Conservation (phyloP, 352 stramenopile genomes). For the Globisporangium recalcitrans region DNA sequence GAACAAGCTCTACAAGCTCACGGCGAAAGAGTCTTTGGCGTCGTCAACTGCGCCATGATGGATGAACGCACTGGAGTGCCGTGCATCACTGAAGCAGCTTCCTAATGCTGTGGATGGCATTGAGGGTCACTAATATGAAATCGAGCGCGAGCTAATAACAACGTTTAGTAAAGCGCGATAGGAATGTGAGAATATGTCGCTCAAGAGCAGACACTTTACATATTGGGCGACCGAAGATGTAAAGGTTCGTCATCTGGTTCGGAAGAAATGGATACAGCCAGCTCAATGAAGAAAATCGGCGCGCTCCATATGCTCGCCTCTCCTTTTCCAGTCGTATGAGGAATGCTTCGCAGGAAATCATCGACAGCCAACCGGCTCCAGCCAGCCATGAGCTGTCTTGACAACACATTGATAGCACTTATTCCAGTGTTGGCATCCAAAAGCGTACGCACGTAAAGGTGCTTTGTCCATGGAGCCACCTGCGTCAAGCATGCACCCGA, state of each 20-base stretch:
- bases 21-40: not conserved
- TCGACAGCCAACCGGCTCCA: not conserved
- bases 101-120: not conserved
- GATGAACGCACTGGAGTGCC: not conserved
- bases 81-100: not conserved
- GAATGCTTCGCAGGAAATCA: not conserved
- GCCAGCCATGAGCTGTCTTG: not conserved
- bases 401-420: not conserved
- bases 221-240: not conserved
- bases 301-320: not conserved
- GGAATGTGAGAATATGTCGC: too few species aligned
- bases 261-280: constrained; percentile 1
- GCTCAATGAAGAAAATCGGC: not conserved
- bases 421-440: not conserved
- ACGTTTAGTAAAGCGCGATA: not conserved
- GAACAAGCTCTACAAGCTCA: constrained; percentile 35
- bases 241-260: not conserved
- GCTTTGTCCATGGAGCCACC: not conserved
- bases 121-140: not conserved
- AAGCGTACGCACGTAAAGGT: not conserved
- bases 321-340: not conserved
- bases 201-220: too few species aligned
- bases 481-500: not conserved
- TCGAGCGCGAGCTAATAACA: not conserved
- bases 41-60: not conserved